phyloP scores from a whole-genome alignment of 2,329 filamentous ascomycete species.

The Madurella fahalii region DNA sequence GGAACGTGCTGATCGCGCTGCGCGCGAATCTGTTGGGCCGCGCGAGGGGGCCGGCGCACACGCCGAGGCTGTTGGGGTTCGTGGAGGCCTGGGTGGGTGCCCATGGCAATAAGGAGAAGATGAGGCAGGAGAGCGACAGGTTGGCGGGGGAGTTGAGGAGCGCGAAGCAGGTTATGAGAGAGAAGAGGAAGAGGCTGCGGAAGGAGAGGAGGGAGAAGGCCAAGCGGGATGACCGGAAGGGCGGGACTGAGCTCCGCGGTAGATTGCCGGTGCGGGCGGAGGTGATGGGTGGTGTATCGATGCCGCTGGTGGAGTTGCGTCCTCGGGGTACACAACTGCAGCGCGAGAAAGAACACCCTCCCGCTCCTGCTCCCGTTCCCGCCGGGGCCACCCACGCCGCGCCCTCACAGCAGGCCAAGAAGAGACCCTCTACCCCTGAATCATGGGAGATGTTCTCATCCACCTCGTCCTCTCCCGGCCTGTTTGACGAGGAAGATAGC shows the following conservation, averaged over 20 bases:
- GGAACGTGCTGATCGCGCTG: conserved; percentile 42
- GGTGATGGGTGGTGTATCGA: neutral
- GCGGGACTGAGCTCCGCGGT: neutral
- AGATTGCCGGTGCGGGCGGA: neutral
- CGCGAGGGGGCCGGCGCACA: conserved; percentile 17
- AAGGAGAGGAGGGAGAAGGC: neutral
- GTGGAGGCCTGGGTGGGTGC: conserved; percentile 43
- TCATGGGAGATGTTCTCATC: neutral
- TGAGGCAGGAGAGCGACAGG: conserved; percentile 6
- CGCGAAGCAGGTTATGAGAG: conserved; percentile 1
- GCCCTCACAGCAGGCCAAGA: too few species aligned
- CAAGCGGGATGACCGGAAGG: neutral
- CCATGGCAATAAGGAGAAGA: conserved; percentile 6
- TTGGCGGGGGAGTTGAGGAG: conserved; percentile 9
- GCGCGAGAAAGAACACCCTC: neutral
- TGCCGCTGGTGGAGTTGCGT: too few species aligned
- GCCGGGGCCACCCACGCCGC: too few species aligned
- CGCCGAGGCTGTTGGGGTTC: conserved; percentile 37
- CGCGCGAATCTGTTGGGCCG: conserved; percentile 42
- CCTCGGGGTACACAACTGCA: neutral
- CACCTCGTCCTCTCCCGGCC: neutral
- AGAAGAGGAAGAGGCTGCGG: conserved; percentile 1
- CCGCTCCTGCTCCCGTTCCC: too few species aligned
- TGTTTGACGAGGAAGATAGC: too few species aligned
- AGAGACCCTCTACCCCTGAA: too few species aligned